Evolutionary conservation across 176 grass and related monocot genomes (phyloP).

Genomic region (Aegilops umbellulata): DNA sequence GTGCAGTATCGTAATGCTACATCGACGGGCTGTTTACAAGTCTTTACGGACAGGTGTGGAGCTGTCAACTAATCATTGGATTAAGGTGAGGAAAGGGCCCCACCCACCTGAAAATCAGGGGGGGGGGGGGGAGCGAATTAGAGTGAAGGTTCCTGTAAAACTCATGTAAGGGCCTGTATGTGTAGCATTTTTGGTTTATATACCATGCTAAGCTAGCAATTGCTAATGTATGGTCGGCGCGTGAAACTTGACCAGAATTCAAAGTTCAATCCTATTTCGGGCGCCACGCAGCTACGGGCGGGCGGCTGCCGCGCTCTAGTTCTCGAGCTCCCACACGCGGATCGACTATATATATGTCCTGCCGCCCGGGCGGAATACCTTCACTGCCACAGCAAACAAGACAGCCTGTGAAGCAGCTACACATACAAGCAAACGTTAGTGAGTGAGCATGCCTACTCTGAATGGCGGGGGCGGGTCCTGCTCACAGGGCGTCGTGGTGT

Average conservation of each 20-base stretch:
- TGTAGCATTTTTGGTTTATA: no score
- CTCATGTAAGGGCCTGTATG: no score
- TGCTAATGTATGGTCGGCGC: neutral
- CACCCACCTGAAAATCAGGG: no score
- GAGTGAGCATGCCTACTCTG: conserved; percentile 8
- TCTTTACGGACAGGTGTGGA: no score
- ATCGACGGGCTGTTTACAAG: no score
- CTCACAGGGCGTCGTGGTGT: conserved; percentile 14
- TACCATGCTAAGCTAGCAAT: neutral
- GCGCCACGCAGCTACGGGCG: neutral
- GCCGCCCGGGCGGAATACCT: no score
- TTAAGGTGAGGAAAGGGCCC: no score
- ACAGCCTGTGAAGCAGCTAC: neutral
- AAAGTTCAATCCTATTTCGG: neutral
- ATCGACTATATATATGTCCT: neutral
- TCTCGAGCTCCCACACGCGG: neutral
- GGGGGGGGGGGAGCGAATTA: no score
- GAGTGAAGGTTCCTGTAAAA: no score
- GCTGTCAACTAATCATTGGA: no score
- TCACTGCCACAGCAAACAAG: neutral
- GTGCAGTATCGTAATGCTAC: no score
- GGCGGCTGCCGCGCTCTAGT: neutral
- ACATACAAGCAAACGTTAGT: neutral
- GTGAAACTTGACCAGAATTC: neutral
- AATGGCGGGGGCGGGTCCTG: neutral